Evolutionary conservation across 2,329 filamentous ascomycete species (phyloP).

Genomic region (Talaromyces albobiverticillius): DNA sequence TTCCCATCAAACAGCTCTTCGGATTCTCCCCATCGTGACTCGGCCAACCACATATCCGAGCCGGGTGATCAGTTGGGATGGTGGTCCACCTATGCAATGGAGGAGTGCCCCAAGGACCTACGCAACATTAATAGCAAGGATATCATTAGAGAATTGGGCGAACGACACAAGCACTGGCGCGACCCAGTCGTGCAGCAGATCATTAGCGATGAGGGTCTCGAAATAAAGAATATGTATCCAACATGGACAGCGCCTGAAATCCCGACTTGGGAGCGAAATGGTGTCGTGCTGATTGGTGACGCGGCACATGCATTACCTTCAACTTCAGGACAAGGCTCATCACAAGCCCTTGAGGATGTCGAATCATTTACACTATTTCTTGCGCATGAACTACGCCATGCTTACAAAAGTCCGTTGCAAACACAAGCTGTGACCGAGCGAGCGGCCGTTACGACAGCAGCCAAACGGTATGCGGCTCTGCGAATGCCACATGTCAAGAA

Average conservation of each 20-base stretch:
- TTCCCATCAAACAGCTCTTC: conserved; percentile 30
- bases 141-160: conserved; percentile 34
- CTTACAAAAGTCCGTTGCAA: conserved; percentile 9
- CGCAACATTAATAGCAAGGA: conserved; percentile 29
- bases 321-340: conserved; percentile 54
- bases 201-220: conserved; percentile 30
- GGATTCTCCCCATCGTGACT: conserved; percentile 22
- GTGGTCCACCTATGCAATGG: conserved; percentile 46
- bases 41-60: conserved; percentile 24
- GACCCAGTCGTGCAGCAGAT: conserved; percentile 45
- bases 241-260: conserved; percentile 49
- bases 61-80: conserved; percentile 37
- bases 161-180: conserved; percentile 45
- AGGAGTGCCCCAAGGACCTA: conserved; percentile 28
- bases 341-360: conserved; percentile 56
- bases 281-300: conserved; percentile 56
- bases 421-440: conserved; percentile 16
- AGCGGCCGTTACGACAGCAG: conserved; percentile 24
- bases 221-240: conserved; percentile 46
- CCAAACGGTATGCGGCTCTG: conserved; percentile 31
- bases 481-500: conserved; percentile 33
- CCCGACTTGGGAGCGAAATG: conserved; percentile 46
- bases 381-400: conserved; percentile 25
- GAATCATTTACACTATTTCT: conserved; percentile 47
- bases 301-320: conserved; percentile 57